Base-by-base conservation (phyloP, 78 protist species). In the Dictyostelium purpureum region DNA sequence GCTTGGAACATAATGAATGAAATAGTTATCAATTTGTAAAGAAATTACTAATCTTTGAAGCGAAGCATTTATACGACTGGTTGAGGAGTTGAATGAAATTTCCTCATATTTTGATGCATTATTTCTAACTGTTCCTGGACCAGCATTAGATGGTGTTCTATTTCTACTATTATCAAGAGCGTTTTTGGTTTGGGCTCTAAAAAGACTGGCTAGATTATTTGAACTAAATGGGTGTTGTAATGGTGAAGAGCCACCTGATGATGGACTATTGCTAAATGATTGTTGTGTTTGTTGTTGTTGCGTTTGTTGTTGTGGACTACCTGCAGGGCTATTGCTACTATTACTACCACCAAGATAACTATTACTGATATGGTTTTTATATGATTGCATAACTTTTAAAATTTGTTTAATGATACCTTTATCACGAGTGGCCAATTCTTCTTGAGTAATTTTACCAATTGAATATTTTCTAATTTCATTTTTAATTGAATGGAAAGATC, bases 401-500 rank as follows among this genome's bases (percentile, higher is more conserved):
- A 90, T 90, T 66, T 90, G 88, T 71, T 81, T 90, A 37, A 90
- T 76, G 10, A 76, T 90, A n/a, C 35, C 65, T 47, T 81, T 73
- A 28, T 71, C 40, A 11, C 89, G 19, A 18, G 94, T 61, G 11
- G 75, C 21, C 26, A 90, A 26, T 21, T 90, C 94, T 40, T 90
- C 94, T 56, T 90, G 94, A 9, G 78, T 45, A 19, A 90, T 52
- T 28, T 90, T 90, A 14, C 94, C 94, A n/a, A 81, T 90, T 35
- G 89, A 81, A 51, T 81, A 90, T 37, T 90, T 90, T 61, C 88
- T 38, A 52, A 90, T 90, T 43, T 90, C 90, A 59, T 79, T 90
- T 37, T 54, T 49, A 26, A 90, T 90, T 12, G 87, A 75, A 28
- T 77, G 89, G 24, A 90, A 63, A 24, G 82, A 90, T 12, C 94